Conservation (phyloP, 106 monocot species). For the Apostasia ramifera region DNA sequence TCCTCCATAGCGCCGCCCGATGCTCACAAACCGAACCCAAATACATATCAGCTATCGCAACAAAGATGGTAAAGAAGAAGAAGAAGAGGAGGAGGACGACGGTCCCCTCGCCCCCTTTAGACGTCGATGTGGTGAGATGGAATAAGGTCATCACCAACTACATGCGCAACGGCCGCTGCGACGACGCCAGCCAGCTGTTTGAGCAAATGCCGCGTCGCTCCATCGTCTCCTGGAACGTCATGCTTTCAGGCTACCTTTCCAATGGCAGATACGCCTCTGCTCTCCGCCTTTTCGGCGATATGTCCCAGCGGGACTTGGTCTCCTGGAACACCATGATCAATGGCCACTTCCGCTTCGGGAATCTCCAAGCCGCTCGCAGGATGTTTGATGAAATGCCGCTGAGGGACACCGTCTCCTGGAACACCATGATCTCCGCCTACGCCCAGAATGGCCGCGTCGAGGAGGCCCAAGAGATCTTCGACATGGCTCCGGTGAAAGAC, state of each 20-base stretch:
- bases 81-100: conserved; percentile 1
- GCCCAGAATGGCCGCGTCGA: conserved; percentile 35
- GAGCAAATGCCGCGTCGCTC: conserved; percentile 44
- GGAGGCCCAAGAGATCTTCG: conserved; percentile 38
- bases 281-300: conserved; percentile 26
- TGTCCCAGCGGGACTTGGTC: conserved; percentile 35
- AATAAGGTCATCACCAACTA: conserved; percentile 39
- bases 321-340: conserved; percentile 55
- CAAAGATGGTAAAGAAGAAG: not conserved
- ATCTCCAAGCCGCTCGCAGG: conserved; percentile 26
- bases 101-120: not conserved
- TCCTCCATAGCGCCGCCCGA: not conserved
- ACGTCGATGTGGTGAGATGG: conserved; percentile 27
- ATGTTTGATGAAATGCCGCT: conserved; percentile 54
- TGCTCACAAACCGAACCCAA: not conserved
- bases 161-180: conserved; percentile 44
- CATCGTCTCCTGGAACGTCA: conserved; percentile 47
- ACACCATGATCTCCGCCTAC: conserved; percentile 71
- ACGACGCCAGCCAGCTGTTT: conserved; percentile 31
- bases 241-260: conserved; percentile 54
- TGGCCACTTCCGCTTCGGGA: conserved; percentile 32
- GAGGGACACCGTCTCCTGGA: conserved; percentile 46
- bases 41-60: not conserved
- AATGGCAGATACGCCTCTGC: conserved; percentile 25
- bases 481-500: conserved; percentile 32